Evolutionary conservation across 1,284 basidiomycete species (phyloP), one percentile per base, ranked within the genome.

Genomic region (Heterobasidion annosum): DNA sequence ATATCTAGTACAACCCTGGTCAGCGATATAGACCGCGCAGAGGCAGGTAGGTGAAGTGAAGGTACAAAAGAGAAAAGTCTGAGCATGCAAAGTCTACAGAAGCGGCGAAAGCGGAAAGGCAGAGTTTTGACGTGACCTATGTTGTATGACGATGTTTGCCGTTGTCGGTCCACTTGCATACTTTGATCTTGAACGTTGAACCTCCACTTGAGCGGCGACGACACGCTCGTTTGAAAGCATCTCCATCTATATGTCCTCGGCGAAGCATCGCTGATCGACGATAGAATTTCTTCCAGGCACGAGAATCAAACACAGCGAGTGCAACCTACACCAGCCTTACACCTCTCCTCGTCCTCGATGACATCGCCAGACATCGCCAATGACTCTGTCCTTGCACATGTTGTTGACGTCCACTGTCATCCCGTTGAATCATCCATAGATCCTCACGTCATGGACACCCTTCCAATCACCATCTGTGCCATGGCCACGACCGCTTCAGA

Each of bases 351-450:
- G 37, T n/a, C n/a, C 37, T 40, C 37, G n/a, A n/a, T 25, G 25
- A 25, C 49, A 32, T 49, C 45, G 34, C 42, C 33, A 50, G 16
- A 44, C 42, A 42, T 57, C 42, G 68, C 70, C 15, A 58, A 70
- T 46, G 54, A 64, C 35, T 66, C 71, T 52, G 74, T 90, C 48
- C 70, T 88, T 37, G 69, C 66, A 19, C 86, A 88, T 62, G 66
- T 91, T 56, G 74, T 84, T 56, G 88, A 92, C 64, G 86, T 81
- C 1, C 89, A 92, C 61, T 91, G 86, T 67, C 89, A 92, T 69
- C 88, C 89, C 9, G 86, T 42, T 1, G 54, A 88, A 64, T 78
- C 81, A 10, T 67, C 69, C 1, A 73, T 81, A 48, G 67, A 73
- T 16, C 56, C 67, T 15, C 68, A 73, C 48, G 70, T 72, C 7